These are phyloP conservation scores for Microsporum canis DNA, from an alignment of 2,329 filamentous ascomycete species.

Conservation along the genomic window DNA sequence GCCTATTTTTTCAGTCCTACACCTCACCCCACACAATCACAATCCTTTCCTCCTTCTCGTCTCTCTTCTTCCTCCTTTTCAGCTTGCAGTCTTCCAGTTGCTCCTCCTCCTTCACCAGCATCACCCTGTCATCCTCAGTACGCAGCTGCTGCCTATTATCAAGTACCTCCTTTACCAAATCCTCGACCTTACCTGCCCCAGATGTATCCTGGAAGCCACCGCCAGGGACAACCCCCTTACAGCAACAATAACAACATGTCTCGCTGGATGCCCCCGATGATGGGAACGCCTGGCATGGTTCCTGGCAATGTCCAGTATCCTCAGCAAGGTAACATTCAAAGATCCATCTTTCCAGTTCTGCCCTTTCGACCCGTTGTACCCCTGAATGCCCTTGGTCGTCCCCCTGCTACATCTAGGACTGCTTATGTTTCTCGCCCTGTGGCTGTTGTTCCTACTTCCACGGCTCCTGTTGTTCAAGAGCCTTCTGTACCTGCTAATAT, in stretches of 20 bases:
- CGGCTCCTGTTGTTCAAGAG: not conserved
- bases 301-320: not conserved
- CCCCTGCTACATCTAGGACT: not conserved
- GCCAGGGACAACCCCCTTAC: not conserved
- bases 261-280: not conserved
- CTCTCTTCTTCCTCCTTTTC: conserved; percentile 2
- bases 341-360: not conserved
- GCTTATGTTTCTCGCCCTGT: not conserved
- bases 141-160: not conserved
- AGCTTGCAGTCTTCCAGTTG: not conserved
- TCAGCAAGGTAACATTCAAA: conserved; percentile 4
- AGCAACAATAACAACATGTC: not conserved
- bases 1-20: not conserved
- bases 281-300: not conserved
- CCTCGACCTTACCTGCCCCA: not conserved
- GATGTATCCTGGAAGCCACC: not conserved
- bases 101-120: conserved; percentile 2
- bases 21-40: not conserved
- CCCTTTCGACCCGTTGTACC: not conserved
- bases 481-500: not conserved
- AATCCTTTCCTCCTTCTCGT: not conserved
- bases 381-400: not conserved
- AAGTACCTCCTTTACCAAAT: not conserved
- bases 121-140: not conserved
- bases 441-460: not conserved